Base-by-base conservation (phyloP, 2,329 filamentous ascomycete species). In the Cercospora sp. region DNA sequence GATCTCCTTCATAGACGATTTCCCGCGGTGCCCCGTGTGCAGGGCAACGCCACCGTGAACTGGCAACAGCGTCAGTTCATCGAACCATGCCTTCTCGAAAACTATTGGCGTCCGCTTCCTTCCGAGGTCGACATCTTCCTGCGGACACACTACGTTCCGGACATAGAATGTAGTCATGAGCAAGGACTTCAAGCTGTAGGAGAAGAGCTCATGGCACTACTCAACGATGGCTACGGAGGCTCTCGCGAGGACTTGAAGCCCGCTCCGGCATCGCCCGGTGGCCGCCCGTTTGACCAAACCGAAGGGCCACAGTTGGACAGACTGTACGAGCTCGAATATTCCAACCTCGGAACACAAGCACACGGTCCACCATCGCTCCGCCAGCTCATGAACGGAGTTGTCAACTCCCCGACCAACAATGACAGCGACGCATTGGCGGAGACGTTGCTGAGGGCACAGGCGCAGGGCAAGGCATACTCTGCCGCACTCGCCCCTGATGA, bases 1-100 rank as follows among this genome's bases (percentile, higher is more conserved):
- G 81, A 81, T 23, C 74, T 75, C 3, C 77, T 80, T 58, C 77
- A 82, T 53, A 77, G 81, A 9, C 80, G 82, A 18, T 83, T 79
- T 70, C 74, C 80, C 4, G 79, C 80, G n/a, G 71, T 81, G 10
- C 82, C 82, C 33, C 80, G 82, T 5, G 78, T 82, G 58, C 72
- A 76, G 6, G 78, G 77, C n/a, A 79, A 81, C 58, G 73, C 75
- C 4, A 78, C 77, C 3, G 77, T 83, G 18, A 73, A 75, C 5
- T 84, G 82, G 82, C 77, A 77, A 64, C 79, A 82, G 64, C 76
- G 81, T 2, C 72, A 76, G 5, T 75, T 76, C 26, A 63, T 83
- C 20, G 74, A 76, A 51, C 78, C 79, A 65, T 80, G 79, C 33
- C 66, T 73, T 1, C 73, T 83, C 1, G 82, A 84, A 39, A 75